Evolutionary conservation across 306 rosid genomes (phyloP), one percentile per base, ranked within the genome.

Genomic region (Prunus davidiana): DNA sequence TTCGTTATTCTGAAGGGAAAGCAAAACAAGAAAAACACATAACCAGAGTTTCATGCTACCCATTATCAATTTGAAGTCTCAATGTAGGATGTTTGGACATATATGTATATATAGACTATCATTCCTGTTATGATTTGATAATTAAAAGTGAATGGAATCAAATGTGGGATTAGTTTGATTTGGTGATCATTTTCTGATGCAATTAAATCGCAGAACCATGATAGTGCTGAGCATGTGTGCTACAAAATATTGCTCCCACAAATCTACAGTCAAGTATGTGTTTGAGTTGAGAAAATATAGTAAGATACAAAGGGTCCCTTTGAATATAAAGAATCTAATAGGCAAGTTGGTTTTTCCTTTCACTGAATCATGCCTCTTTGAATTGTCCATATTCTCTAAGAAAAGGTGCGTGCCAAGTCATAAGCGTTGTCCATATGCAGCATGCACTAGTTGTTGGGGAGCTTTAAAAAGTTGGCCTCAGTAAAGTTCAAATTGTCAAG

Each of bases 341-440:
- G 9, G 20, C 12, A 20, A 20, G 27, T 67, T 66, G 18, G 8
- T 38, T 0, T 38, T 38, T 38, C 43, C 43, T 1, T 38, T 38
- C 43, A 38, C 43, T 38, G 8, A 38, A 38, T 38, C 43, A 6
- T 38, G 6, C 30, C 49, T 67, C 30, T 4, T 67, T 20, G 47
- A 3, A 20, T 41, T 50, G 19, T 34, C 22, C 52, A 5, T 66
- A 22, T 20, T 2, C 18, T 15, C 30, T 41, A 45, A 45, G 54
- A 45, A 13, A 66, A 47, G 25, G 6, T 62, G 52, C 27, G 11
- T 20, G 71, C 52, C 55, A 12, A 67, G 34, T 67, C 34, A 43
- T 15, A 67, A 65, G 55, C 32, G 32, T 22, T 45, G n/a, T 67
- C 71, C 71, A 13, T 67, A 67, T 2, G 34, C 71, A 67, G 55